Conservation (phyloP, 768 basidiomycete genomes). For the Coprinopsis strossmayeri region DNA sequence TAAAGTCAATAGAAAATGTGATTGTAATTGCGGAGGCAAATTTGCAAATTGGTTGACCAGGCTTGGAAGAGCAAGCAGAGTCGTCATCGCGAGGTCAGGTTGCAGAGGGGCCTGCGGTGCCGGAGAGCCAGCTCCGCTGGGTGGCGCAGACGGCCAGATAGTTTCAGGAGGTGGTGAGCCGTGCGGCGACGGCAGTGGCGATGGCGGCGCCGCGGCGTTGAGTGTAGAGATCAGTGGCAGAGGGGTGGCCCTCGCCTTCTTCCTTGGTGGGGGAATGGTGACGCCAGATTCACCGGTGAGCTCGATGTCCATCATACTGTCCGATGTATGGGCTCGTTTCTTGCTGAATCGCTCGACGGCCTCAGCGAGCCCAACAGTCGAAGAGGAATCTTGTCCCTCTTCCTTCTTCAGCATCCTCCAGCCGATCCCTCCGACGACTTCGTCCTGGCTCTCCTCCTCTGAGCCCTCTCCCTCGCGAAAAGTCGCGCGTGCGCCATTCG, state of each 20-base stretch:
- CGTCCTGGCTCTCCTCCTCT: constrained; percentile 69
- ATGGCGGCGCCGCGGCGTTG: constrained; percentile 73
- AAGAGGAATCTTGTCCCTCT: constrained; percentile 40
- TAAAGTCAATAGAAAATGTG: constrained; percentile 88
- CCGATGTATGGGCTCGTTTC: constrained; percentile 66
- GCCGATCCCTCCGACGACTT: constrained; percentile 54
- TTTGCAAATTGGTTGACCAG: constrained; percentile 75
- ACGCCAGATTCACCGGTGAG: constrained; percentile 34
- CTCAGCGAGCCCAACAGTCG: constrained; percentile 62
- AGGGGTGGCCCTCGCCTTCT: constrained; percentile 65
- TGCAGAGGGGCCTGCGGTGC: constrained; percentile 66
- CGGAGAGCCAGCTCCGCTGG: constrained; percentile 72
- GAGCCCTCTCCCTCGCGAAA: constrained; percentile 68
- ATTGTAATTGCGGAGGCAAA: constrained; percentile 80
- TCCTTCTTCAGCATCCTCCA: constrained; percentile 75
- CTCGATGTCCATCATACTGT: constrained; percentile 46
- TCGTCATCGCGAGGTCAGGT: constrained; percentile 75
- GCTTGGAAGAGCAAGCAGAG: constrained; percentile 80
- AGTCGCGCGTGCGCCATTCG: constrained; percentile 72
- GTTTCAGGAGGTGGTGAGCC: constrained; percentile 73
- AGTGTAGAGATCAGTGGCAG: constrained; percentile 57
- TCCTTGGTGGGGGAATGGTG: constrained; percentile 55
- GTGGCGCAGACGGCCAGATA: constrained; percentile 77
- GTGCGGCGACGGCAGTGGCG: constrained; percentile 79
- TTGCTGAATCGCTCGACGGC: constrained; percentile 85